Conservation (phyloP, 2,329 filamentous ascomycete genomes). For the Sporothrix protearum region DNA sequence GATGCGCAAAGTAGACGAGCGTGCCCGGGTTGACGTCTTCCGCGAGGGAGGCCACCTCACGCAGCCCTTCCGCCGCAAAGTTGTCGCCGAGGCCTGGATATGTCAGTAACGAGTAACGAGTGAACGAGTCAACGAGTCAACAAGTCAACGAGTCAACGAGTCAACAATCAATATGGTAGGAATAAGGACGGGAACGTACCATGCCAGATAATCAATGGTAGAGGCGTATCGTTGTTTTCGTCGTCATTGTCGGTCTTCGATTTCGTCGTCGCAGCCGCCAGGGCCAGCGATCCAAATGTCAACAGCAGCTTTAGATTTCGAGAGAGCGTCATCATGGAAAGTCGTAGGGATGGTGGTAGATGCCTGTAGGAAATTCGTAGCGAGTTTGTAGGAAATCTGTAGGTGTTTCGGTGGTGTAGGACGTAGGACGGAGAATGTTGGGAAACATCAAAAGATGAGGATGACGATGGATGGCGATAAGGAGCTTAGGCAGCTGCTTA, state of each 20-base stretch:
- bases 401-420: neutral
- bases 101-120: no score
- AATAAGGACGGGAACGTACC: constrained; percentile 38
- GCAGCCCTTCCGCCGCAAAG: constrained; percentile 72
- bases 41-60: constrained; percentile 66
- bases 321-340: constrained; percentile 32
- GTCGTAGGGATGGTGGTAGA: neutral
- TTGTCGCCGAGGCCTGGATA: constrained; percentile 59
- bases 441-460: neutral
- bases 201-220: constrained; percentile 95
- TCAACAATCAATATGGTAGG: neutral
- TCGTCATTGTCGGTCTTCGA: constrained; percentile 30
- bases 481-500: constrained; percentile 15
- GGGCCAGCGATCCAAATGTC: constrained; percentile 36
- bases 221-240: constrained; percentile 58
- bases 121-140: no score
- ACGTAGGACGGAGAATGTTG: neutral
- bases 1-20: constrained; percentile 72
- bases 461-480: neutral
- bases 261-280: constrained; percentile 34
- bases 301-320: constrained; percentile 32
- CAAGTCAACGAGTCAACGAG: no score
- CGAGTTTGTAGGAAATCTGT: no score
- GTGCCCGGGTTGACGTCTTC: constrained; percentile 75
- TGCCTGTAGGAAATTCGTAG: neutral